Evolutionary conservation across 192 early-diverging fungal species (phyloP), one percentile per base, ranked within the genome.

Genomic region (Ambispora gerdemannii): DNA sequence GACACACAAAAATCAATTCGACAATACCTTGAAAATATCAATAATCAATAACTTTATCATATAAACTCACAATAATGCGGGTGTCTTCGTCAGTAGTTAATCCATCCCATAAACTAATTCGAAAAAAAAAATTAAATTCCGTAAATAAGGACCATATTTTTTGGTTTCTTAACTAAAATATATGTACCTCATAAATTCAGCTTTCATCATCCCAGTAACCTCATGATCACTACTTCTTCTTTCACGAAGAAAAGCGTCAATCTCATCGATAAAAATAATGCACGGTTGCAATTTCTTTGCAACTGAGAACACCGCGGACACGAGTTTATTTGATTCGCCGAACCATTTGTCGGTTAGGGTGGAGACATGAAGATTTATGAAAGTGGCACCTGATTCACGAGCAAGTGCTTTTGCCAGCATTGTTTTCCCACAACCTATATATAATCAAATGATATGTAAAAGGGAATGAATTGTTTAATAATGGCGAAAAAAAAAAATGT

Each of bases 201-300:
- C 96, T 83, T 99, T 99, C 96, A 99, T 99, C 86, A 97, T 97
- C 38, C 87, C 83, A 49, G 94, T 98, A 38, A 93, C 94, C 79
- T 99, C 97, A 72, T 99, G 95, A 77, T 99, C 97, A 47, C 83
- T 88, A 51, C 84, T 91, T 73, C 83, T 75, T 47, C 95, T 86
- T 52, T 97, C 95, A 25, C 95, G 84, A 71, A 99, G 75, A 76
- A 99, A 98, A 13, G 92, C 92, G 76, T 99, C 97, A 60, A 99
- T 98, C 76, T 99, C 97, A 81, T 99, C 97, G 77, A 99, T 99
- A 76, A 99, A 99, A 24, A 99, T 90, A 64, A 99, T 99, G 27
- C 88, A 81, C 0, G 97, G 97, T 74, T 96, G 88, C 38, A 99
- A 83, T 80, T 99, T 99, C 53, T 86, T 81, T 1, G 97, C 97